Conservation (phyloP, 2,329 filamentous ascomycete genomes). For the Zymoseptoria passerinii region DNA sequence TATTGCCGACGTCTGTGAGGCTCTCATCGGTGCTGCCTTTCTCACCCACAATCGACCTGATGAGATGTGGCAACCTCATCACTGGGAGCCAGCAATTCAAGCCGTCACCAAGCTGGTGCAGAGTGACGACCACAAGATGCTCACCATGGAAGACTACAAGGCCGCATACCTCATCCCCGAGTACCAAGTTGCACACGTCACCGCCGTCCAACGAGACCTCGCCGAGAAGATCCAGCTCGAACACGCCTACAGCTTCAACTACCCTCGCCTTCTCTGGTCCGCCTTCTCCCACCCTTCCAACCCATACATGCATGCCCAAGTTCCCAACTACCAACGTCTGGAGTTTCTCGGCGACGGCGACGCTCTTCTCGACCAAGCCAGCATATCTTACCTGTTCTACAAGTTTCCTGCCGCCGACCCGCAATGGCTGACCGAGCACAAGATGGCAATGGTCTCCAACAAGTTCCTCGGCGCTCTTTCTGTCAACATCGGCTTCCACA, state of each 20-base stretch:
- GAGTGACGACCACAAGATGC: conserved; percentile 60
- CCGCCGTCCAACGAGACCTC: conserved; percentile 61
- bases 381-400: conserved; percentile 73
- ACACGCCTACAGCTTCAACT: conserved; percentile 59
- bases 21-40: conserved; percentile 77
- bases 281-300: conserved; percentile 86
- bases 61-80: conserved; percentile 33
- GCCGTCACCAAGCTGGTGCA: conserved; percentile 64
- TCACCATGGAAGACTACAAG: conserved; percentile 64
- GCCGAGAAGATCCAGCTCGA: conserved; percentile 54
- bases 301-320: conserved; percentile 61
- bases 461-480: conserved; percentile 80
- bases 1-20: conserved; percentile 82
- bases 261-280: conserved; percentile 68
- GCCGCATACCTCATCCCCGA: conserved; percentile 57
- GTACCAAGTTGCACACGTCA: conserved; percentile 58
- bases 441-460: conserved; percentile 99
- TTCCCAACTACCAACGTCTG: conserved; percentile 82
- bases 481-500: conserved; percentile 69
- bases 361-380: conserved; percentile 75
- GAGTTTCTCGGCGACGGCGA: conserved; percentile 94
- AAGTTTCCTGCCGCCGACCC: conserved; percentile 72
- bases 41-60: conserved; percentile 45
- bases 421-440: conserved; percentile 96
- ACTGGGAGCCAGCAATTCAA: conserved; percentile 53